These are phyloP conservation scores for Geotrichum klebahnii DNA, from an alignment of 1,139 yeast genomes.

Conservation along the genomic window DNA sequence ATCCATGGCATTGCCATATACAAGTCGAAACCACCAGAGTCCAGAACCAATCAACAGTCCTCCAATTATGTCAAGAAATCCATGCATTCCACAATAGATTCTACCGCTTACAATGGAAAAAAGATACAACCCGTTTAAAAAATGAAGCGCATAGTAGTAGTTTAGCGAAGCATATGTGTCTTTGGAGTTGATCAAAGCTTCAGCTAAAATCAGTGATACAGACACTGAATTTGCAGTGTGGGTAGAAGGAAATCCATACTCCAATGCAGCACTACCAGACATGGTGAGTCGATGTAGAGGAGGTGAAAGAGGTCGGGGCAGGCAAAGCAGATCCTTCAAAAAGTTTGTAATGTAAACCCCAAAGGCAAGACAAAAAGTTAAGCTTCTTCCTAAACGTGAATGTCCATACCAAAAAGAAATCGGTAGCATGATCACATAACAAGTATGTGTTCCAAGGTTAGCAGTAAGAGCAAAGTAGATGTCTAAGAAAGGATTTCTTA, in stretches of 20 bases:
- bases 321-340: slow-evolving; percentile 76
- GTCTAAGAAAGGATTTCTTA: slow-evolving; percentile 57
- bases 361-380: slow-evolving; percentile 72
- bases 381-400: slow-evolving; percentile 52
- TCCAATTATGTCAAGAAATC: slow-evolving; percentile 65
- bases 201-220: slow-evolving; percentile 54
- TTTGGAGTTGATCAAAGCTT: not conserved
- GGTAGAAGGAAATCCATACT: slow-evolving; percentile 91
- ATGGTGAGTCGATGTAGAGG: slow-evolving; percentile 86
- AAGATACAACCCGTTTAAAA: slow-evolving; percentile 48
- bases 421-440: slow-evolving; percentile 85
- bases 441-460: slow-evolving; percentile 86
- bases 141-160: slow-evolving; percentile 17
- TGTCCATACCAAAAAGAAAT: slow-evolving; percentile 81
- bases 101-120: slow-evolving; percentile 71
- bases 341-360: slow-evolving; percentile 80
- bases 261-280: slow-evolving; percentile 82
- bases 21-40: slow-evolving; percentile 30
- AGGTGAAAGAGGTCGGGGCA: slow-evolving; percentile 90
- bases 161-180: not conserved
- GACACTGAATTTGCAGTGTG: slow-evolving; percentile 92
- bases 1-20: slow-evolving; percentile 23
- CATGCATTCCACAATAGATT: slow-evolving; percentile 96
- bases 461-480: slow-evolving; percentile 85
- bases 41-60: slow-evolving; percentile 63